A percentile compares a stretch with the other conserved stretches of the same genome.
phyloP scores from a whole-genome alignment of 768 basidiomycete genomes.

The Tephrocybe rancida region DNA sequence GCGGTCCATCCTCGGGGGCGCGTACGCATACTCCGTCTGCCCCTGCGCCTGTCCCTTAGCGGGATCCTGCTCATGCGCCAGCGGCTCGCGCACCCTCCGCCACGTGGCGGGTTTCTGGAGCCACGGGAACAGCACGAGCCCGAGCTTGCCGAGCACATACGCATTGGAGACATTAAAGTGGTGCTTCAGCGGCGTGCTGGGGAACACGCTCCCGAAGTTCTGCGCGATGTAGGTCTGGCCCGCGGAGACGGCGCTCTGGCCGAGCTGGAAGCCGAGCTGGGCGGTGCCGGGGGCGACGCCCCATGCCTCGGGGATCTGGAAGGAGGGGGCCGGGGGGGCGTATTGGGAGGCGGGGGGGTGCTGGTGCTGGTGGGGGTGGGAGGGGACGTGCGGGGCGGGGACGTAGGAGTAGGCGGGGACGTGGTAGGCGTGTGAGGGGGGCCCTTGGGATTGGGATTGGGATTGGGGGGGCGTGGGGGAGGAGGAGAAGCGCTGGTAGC shows the following conservation, averaged over 20 bases:
- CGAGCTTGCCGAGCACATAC: conserved; percentile 90
- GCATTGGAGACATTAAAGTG: conserved; percentile 93
- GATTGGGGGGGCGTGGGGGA: conserved; percentile 48
- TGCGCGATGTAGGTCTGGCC: conserved; percentile 96
- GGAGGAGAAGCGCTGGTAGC: conserved; percentile 73
- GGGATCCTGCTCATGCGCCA: conserved; percentile 51
- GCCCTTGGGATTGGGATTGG: conserved; percentile 28
- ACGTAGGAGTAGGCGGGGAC: conserved; percentile 51
- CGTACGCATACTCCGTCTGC: conserved; percentile 66
- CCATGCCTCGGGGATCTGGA: conserved; percentile 68
- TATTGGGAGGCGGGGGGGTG: conserved; percentile 11
- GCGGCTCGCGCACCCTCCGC: conserved; percentile 30
- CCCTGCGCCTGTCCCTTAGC: conserved; percentile 43
- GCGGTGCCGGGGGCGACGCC: conserved; percentile 93
- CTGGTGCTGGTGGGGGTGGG: conserved; percentile 21
- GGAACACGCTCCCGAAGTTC: conserved; percentile 44
- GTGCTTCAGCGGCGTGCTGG: conserved; percentile 19
- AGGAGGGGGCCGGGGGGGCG: conserved; percentile 21
- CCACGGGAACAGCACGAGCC: conserved; percentile 94
- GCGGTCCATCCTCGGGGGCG: conserved; percentile 89
- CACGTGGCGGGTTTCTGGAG: conserved; percentile 81
- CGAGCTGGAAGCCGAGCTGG: conserved; percentile 95
- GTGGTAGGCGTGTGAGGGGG: conserved; percentile 30
- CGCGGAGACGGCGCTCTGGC: conserved; percentile 86
- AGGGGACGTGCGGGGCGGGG: conserved; percentile 46